Percentiles rank a stretch among this genome's conserved stretches.
These are phyloP conservation scores for Colletotrichum eleusines DNA, from an alignment of 2,329 filamentous ascomycete species.

Conservation along the genomic window DNA sequence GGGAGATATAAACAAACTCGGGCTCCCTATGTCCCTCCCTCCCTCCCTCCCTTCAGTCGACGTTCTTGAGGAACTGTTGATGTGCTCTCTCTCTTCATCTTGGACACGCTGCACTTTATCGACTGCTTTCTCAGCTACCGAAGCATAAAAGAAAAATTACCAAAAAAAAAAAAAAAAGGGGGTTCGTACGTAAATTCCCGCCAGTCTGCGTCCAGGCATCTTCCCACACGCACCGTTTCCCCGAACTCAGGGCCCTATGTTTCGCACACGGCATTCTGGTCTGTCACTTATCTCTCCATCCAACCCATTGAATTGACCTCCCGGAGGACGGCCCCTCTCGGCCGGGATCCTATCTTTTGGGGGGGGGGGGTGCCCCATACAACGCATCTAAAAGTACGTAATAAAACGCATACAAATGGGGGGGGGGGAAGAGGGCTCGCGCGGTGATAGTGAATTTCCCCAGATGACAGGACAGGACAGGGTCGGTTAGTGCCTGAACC, in stretches of 20 bases:
- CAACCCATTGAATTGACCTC: background rate
- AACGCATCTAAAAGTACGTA: slow-evolving; percentile 33
- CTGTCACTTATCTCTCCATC: slow-evolving; percentile 36
- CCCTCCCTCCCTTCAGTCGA: background rate
- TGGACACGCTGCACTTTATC: background rate
- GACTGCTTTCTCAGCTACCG: background rate
- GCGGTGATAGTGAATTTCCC: slow-evolving; percentile 31
- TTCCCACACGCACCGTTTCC: background rate
- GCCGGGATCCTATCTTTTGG: slow-evolving; percentile 40
- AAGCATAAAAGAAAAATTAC: too few species aligned
- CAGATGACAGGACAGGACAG: slow-evolving; percentile 8
- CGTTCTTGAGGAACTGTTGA: background rate
- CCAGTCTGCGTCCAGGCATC: background rate
- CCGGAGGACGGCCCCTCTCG: slow-evolving; percentile 28
- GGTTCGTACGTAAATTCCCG: slow-evolving; percentile 12
- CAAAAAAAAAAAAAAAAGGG: background rate
- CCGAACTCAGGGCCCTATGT: slow-evolving; percentile 10
- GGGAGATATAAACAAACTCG: background rate
- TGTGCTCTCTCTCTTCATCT: background rate
- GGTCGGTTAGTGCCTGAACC: slow-evolving; percentile 15
- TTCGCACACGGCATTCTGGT: slow-evolving; percentile 17
- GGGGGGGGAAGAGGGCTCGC: slow-evolving; percentile 1
- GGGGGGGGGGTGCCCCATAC: slow-evolving; percentile 15
- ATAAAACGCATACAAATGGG: slow-evolving; percentile 21
- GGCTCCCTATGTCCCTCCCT: too few species aligned